Base-by-base conservation (phyloP, 768 basidiomycete genomes). In the Naematelia encephala region DNA sequence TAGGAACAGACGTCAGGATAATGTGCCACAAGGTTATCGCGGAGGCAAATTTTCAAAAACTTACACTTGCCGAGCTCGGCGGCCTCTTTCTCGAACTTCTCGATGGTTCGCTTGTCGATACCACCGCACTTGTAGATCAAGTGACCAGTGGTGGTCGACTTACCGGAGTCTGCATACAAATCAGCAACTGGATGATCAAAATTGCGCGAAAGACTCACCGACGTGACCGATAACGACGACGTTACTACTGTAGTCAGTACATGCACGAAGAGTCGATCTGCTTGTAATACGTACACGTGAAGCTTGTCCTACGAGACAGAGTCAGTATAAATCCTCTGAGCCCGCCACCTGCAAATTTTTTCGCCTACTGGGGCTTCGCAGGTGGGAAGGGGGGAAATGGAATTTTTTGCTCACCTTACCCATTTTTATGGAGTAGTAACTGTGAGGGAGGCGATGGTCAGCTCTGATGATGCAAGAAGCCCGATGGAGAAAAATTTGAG, bases 51-150 rank as follows among this genome's bases (percentile, higher is more conserved):
- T 91, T 90, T 28, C 25, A 50, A 4, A 85, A 90, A 96, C 79
- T 90, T 91, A 80, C 93, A 91, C 84, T 99, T 99, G 79, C 96
- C 96, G 78, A 99, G 90, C 80, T 99, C 96, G 83, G 91, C 91
- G 74, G 96, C 96, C 83, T 99, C 96, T 87, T 99, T 99, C 86
- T 99, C 96, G 84, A 97, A 98, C 84, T 97, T 96, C 82, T 77
- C 75, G 65, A 77, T 77, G 65, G 75, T 77, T 64, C 75, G 73
- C 72, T 98, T 99, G 81, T 99, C 96, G 84, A 99, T 99, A 89
- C 96, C 96, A 87, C 96, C 96, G 80, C 96, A 99, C 87, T 99
- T 96, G 90, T 97, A 98, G 87, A 98, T 98, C 84, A 99, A 85
- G 84, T 99, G 96, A 70, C 96, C 96, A 72, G 96, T 99, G 77